Conservation (phyloP, 441 rosid genomes). For the Adansonia gregorii region DNA sequence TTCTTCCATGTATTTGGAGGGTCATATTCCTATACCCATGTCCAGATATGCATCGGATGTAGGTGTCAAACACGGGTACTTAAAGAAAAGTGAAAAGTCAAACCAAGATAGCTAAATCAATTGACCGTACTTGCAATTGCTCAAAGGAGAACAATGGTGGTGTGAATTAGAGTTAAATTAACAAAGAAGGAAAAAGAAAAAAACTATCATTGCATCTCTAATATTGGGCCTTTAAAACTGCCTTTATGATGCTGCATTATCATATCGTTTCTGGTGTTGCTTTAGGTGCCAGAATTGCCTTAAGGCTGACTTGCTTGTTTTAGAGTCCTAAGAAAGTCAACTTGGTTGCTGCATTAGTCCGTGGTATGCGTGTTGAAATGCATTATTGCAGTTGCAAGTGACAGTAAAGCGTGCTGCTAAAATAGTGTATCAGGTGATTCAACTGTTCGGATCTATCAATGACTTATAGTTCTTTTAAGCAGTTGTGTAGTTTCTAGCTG, state of each 20-base stretch:
- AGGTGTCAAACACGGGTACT: too few species aligned
- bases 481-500: not conserved
- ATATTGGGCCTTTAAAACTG: not conserved
- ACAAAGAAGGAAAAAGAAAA: not conserved
- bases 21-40: too few species aligned
- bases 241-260: constrained; percentile 2
- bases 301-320: constrained; percentile 36
- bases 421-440: constrained; percentile 78
- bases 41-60: too few species aligned
- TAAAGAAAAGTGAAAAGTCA: too few species aligned
- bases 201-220: not conserved
- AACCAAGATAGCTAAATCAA: not conserved
- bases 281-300: not conserved
- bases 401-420: constrained; percentile 80
- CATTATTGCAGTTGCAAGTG: constrained; percentile 83
- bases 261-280: not conserved
- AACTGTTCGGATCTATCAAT: not conserved
- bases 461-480: not conserved
- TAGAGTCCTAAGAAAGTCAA: constrained; percentile 95
- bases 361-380: constrained; percentile 98
- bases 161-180: not conserved
- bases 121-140: not conserved
- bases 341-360: constrained; percentile 86
- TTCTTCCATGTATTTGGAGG: too few species aligned
- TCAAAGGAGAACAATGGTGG: not conserved